Evolutionary conservation across 2,329 filamentous ascomycete species (phyloP), one percentile per base, ranked within the genome.

Genomic region (Colletotrichum liriopes): DNA sequence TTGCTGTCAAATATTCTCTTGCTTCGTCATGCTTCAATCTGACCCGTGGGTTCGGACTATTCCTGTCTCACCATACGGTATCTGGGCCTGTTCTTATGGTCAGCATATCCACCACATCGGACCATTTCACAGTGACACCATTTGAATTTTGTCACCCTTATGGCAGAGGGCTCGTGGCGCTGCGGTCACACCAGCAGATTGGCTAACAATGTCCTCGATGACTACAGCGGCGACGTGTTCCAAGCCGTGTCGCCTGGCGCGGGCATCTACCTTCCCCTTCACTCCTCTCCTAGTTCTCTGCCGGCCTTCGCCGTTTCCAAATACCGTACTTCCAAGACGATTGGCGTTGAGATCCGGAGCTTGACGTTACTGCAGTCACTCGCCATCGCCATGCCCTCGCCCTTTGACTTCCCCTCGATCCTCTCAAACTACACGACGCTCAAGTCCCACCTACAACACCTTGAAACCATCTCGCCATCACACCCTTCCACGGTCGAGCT

Each of bases 351-450:
- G 12, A 73, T 79, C 4, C 71, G 66, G n/a, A 85, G 84, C 66
- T 79, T 82, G 45, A 81, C 80, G 23, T 79, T 86, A 63, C 80
- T 83, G 55, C 81, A 80, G 52, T 82, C 81, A 35, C 78, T 85
- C 20, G 83, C 82, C n/a, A 81, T 82, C 45, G 84, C 81, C 71
- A 81, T 85, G 35, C 62, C 67, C 5, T 63, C 74, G 8, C 69
- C 73, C 1, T 73, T 78, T 11, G 72, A 76, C 29, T 76, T 80
- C 16, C 51, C 70, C 47, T 75, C 76, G 5, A 49, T 80, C 4
- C 72, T 80, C 20, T 60, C 59, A 3, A 74, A 77, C 61, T 80
- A 80, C 37, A 71, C 76, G 26, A 62, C 47, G 23, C 72, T 80
- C 29, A 78, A 77, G 51, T 32, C 65, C 37, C 73, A 76, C 52